Base-by-base conservation (phyloP, 306 rosid species). In the Vigna trinervia region DNA sequence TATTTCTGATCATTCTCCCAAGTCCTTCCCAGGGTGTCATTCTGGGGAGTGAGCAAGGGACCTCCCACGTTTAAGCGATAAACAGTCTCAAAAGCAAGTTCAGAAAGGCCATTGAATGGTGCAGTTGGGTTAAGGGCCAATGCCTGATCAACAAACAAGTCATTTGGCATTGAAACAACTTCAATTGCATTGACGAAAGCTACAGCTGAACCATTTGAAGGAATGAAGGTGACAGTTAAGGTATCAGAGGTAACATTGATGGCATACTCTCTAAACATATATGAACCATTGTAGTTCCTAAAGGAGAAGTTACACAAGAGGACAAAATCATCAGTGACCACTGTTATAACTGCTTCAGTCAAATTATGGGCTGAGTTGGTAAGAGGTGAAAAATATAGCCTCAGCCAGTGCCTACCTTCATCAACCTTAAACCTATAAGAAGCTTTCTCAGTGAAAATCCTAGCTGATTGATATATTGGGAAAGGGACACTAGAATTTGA, bases 181-280 rank as follows among this genome's bases (percentile, higher is more conserved):
- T 95, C 98, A 80, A 95, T 92, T 48, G 95, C 98, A 76, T 95
- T 95, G 54, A 95, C 89, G 81, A 95, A 94, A 5, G 88, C 90
- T 32, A 87, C 85, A 8, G 97, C 85, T 11, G 97, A 90, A 81
- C 84, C 89, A 77, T 89, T 92, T 15, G 87, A 81, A 48, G 97
- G 96, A 81, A 90, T 85, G 80, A 95, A 85, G 32, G 86, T 89
- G 8, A 92, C 84, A 60, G 85, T 88, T 66, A 95, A 88, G 43
- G 82, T 71, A 48, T 86, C 90, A 47, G 90, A 85, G 9, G 95
- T 89, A 39, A 90, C 89, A 82, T 89, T 92, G 81, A 95, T 71
- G 23, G 93, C 90, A 78, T 88, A 95, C 89, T 95, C 98, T 76
- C 86, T 92, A 81, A 85, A 92, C 93, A 92, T 62, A 78, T 77